Percentiles rank a stretch among this genome's conserved stretches.
phyloP scores from a whole-genome alignment of 495 filamentous ascomycete species.

The Trichoderma parareesei region DNA sequence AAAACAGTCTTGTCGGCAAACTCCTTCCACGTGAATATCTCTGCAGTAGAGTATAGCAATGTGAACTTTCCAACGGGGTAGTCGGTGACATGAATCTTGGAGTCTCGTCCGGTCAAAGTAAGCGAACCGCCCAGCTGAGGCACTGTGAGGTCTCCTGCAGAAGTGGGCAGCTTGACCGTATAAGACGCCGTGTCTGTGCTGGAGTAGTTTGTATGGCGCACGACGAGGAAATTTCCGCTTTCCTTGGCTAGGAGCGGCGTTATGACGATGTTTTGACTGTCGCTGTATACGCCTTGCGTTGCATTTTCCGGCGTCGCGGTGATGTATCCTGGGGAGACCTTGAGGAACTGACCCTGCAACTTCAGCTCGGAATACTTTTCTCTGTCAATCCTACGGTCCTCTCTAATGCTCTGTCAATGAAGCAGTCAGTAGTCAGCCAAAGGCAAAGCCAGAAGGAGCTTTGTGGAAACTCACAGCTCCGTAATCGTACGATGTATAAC shows the following conservation, averaged over 20 bases:
- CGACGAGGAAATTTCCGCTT: slow-evolving; percentile 51
- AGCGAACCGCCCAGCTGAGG: slow-evolving; percentile 4
- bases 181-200: slow-evolving; percentile 36
- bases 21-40: slow-evolving; percentile 38
- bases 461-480: slow-evolving; percentile 32
- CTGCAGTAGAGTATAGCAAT: slow-evolving; percentile 41
- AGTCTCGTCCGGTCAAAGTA: slow-evolving; percentile 38
- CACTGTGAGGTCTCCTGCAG: background rate
- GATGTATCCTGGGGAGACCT: slow-evolving; percentile 60
- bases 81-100: slow-evolving; percentile 43
- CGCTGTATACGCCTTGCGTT: slow-evolving; percentile 27
- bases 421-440: slow-evolving; percentile 18
- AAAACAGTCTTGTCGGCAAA: slow-evolving; percentile 32
- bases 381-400: slow-evolving; percentile 53
- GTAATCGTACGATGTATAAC: slow-evolving; percentile 72
- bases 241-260: slow-evolving; percentile 45
- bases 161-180: slow-evolving; percentile 7
- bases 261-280: slow-evolving; percentile 47
- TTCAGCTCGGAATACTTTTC: slow-evolving; percentile 79
- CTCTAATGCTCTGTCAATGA: slow-evolving; percentile 50
- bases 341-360: slow-evolving; percentile 63
- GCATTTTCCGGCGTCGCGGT: slow-evolving; percentile 38
- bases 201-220: slow-evolving; percentile 56
- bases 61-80: slow-evolving; percentile 34
- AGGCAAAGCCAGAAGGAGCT: background rate